Base-by-base conservation (phyloP, 2,329 filamentous ascomycete species). In the Amauroascus verrucosus region DNA sequence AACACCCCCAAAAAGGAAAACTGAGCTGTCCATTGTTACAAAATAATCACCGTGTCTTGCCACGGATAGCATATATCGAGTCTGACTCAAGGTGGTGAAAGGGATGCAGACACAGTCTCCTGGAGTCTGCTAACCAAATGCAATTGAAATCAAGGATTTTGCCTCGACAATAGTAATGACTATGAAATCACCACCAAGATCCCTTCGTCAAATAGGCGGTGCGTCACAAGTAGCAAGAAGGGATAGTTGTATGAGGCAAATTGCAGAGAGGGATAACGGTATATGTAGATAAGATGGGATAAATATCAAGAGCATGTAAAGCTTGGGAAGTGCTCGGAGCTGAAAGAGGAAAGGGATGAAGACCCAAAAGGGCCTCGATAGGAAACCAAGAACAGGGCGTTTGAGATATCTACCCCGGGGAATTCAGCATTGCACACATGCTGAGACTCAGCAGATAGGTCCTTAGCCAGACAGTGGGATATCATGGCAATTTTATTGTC, bases 401-500 rank as follows among this genome's bases (percentile, higher is more conserved):
- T 11, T n/a, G 14, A 6, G 11, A 35, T 13, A 35, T 5, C 33
- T 35, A 13, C 33, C 14, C 8, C 14, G 11, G 5, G 11, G 14
- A 35, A n/a, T 11, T 35, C 33, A 13, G 14, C 14, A 13, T 35
- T 35, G 26, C 33, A n/a, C n/a, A 18, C n/a, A 40, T 3, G 16
- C 5, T 16, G 37, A 40, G 16, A 20, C n/a, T 3, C 4, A 20
- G 14, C 6, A 7, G 37, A 9, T 5, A 40, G 18, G 37, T 18
- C 16, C n/a, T n/a, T 7, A 18, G 16, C 37, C 3, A 20, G 4
- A 5, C 37, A 40, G 9, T 18, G 45, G 30, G 45, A 37, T 48
- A 48, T 48, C 45, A 48, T 14, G 45, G 18, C 32, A 48, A 9
- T 37, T 48, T 48, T 48, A 48, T 48, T 30, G n/a, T 48, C 16